A percentile compares a stretch with the other conserved stretches of the same genome.
Evolutionary conservation across 2,329 filamentous ascomycete genomes (phyloP).

Genomic region (Aspergillus novoparasiticus): DNA sequence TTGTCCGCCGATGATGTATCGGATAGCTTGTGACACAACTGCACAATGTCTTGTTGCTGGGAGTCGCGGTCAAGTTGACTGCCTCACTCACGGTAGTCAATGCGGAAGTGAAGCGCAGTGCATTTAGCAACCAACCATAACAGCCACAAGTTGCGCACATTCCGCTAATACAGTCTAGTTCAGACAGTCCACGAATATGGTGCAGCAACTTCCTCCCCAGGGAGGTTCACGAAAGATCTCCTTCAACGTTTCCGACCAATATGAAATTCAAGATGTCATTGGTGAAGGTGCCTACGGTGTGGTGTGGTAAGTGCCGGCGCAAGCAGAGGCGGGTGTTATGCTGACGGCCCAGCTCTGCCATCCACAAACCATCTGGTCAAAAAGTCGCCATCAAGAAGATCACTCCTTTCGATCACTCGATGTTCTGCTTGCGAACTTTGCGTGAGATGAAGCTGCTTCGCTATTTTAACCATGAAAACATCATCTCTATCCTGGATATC

Average conservation of each 20-base stretch:
- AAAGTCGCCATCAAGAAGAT: conserved; percentile 99
- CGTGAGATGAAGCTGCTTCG: conserved; percentile 98
- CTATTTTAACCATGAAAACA: conserved; percentile 99
- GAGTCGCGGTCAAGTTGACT: neutral
- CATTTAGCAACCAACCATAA: neutral
- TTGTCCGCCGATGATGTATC: neutral
- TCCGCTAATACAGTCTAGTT: conserved; percentile 11
- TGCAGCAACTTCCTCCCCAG: conserved; percentile 49
- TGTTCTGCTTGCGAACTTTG: conserved; percentile 95
- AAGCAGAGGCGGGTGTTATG: conserved; percentile 4
- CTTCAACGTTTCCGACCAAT: conserved; percentile 99
- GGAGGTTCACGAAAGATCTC: conserved; percentile 85
- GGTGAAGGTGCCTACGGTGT: conserved; percentile 98
- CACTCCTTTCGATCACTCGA: conserved; percentile 97
- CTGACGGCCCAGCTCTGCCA: conserved; percentile 70
- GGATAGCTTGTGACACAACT: neutral
- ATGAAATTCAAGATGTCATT: conserved; percentile 99
- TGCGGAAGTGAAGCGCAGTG: conserved; percentile 2
- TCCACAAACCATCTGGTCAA: conserved; percentile 96
- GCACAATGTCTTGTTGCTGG: neutral
- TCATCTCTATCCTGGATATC: conserved; percentile 98
- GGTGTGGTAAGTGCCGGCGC: conserved; percentile 72
- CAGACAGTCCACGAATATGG: conserved; percentile 34
- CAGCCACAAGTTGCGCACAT: neutral
- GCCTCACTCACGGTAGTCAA: neutral